Conservation (phyloP, 2,329 filamentous ascomycete genomes). For the Dryadomyces quercus-mongolicae region DNA sequence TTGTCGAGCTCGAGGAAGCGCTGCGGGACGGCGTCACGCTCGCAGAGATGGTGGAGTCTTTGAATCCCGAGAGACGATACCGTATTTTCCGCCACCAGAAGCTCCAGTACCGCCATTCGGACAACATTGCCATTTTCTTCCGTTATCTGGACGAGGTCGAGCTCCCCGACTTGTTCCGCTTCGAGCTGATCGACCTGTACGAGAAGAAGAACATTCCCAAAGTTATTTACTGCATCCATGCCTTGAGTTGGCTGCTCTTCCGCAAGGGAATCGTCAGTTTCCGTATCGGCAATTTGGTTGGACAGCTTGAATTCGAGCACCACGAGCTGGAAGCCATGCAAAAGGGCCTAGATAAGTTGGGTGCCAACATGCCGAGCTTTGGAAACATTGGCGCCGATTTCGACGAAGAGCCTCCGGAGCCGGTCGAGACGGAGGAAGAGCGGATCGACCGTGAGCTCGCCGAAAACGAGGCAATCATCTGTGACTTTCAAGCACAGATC, state of each 20-base stretch:
- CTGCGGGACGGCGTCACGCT: constrained; percentile 86
- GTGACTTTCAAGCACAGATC: constrained; percentile 78
- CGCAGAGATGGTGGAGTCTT: constrained; percentile 82
- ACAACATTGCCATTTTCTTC: constrained; percentile 97
- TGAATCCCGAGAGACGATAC: constrained; percentile 63
- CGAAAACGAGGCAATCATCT: constrained; percentile 59
- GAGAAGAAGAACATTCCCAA: constrained; percentile 99
- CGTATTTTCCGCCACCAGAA: constrained; percentile 79
- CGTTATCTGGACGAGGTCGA: constrained; percentile 84
- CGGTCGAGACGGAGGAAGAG: constrained; percentile 83
- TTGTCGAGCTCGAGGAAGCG: constrained; percentile 87
- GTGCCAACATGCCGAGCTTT: constrained; percentile 93
- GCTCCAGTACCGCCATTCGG: constrained; percentile 88
- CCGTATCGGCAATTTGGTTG: constrained; percentile 90
- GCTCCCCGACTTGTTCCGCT: constrained; percentile 88
- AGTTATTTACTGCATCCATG: constrained; percentile 97
- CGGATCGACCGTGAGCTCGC: constrained; percentile 68
- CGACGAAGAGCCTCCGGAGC: constrained; percentile 68
- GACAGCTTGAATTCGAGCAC: constrained; percentile 92
- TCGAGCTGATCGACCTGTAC: constrained; percentile 94
- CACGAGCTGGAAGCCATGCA: constrained; percentile 96
- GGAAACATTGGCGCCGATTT: constrained; percentile 95
- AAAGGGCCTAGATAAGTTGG: constrained; percentile 90
- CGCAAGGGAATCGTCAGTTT: constrained; percentile 92
- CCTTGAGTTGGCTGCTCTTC: constrained; percentile 92